phyloP scores from a whole-genome alignment of 805 yeast genomes.

The Zygosaccharomyces pseudorouxii region DNA sequence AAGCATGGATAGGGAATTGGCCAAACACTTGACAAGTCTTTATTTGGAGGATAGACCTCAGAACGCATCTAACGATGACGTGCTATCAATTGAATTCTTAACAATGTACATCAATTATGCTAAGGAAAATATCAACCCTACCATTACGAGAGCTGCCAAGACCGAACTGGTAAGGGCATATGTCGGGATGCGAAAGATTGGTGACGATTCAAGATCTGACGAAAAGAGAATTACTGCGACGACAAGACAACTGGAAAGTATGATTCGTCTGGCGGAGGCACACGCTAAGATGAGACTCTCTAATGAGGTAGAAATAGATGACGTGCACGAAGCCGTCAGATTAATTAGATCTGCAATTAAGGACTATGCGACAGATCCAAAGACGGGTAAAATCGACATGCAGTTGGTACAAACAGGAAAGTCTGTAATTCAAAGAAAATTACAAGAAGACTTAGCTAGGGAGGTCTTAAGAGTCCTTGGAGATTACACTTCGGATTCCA shows the following conservation, averaged over 20 bases:
- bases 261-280: conserved; percentile 93
- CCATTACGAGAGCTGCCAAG: conserved; percentile 73
- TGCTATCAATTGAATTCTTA: conserved; percentile 80
- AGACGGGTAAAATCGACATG: conserved; percentile 96
- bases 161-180: conserved; percentile 79
- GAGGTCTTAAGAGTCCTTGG: conserved; percentile 55
- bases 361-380: conserved; percentile 97
- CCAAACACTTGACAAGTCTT: conserved; percentile 85
- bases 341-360: conserved; percentile 90
- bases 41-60: conserved; percentile 84
- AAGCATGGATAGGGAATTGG: conserved; percentile 74
- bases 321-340: conserved; percentile 91
- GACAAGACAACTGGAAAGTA: conserved; percentile 91
- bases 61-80: conserved; percentile 60
- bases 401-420: conserved; percentile 95
- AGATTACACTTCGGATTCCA: conserved; percentile 43
- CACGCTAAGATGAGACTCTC: conserved; percentile 95
- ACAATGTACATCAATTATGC: conserved; percentile 91
- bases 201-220: conserved; percentile 81
- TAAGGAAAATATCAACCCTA: conserved; percentile 80
- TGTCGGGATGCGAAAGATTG: conserved; percentile 89
- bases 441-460: conserved; percentile 66
- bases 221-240: conserved; percentile 96
- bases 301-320: conserved; percentile 62
- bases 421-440: conserved; percentile 75